These are phyloP conservation scores for Lichina pygmaea DNA, from an alignment of 495 filamentous ascomycete genomes.

Conservation along the genomic window DNA sequence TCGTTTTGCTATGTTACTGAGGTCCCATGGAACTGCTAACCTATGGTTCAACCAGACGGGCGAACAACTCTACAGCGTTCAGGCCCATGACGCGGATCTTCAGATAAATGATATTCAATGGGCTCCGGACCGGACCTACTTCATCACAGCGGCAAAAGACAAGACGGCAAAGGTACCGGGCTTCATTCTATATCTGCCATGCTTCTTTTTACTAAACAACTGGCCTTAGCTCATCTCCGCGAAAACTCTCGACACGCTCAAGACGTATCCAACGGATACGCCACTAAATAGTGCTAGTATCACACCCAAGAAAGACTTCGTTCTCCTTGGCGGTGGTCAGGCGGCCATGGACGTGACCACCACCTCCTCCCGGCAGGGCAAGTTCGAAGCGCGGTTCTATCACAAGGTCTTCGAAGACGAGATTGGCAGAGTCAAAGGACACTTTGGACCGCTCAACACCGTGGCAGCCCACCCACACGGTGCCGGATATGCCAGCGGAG, in stretches of 20 bases:
- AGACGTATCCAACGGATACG: slow-evolving; percentile 82
- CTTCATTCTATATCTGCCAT: not conserved
- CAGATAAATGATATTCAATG: slow-evolving; percentile 88
- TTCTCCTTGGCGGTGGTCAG: slow-evolving; percentile 91
- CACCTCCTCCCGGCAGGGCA: slow-evolving; percentile 75
- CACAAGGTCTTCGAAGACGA: slow-evolving; percentile 98
- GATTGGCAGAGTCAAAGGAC: slow-evolving; percentile 83
- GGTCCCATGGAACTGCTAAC: not conserved
- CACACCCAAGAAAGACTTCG: slow-evolving; percentile 83
- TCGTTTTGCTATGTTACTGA: not conserved
- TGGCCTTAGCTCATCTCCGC: slow-evolving; percentile 41
- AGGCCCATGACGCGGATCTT: slow-evolving; percentile 59
- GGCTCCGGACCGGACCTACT: slow-evolving; percentile 79
- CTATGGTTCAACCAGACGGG: slow-evolving; percentile 28
- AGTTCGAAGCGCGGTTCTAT: slow-evolving; percentile 97
- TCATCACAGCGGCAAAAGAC: slow-evolving; percentile 93
- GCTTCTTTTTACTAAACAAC: not conserved
- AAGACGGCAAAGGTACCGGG: slow-evolving; percentile 64
- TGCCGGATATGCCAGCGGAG: slow-evolving; percentile 74
- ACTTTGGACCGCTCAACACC: slow-evolving; percentile 85
- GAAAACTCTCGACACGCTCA: slow-evolving; percentile 66
- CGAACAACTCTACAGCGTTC: slow-evolving; percentile 50
- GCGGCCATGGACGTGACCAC: slow-evolving; percentile 99
- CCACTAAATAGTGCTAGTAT: slow-evolving; percentile 86
- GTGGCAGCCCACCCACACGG: slow-evolving; percentile 75